Base-by-base conservation (phyloP, 2,329 filamentous ascomycete species). In the Pseudogymnoascus sp. region DNA sequence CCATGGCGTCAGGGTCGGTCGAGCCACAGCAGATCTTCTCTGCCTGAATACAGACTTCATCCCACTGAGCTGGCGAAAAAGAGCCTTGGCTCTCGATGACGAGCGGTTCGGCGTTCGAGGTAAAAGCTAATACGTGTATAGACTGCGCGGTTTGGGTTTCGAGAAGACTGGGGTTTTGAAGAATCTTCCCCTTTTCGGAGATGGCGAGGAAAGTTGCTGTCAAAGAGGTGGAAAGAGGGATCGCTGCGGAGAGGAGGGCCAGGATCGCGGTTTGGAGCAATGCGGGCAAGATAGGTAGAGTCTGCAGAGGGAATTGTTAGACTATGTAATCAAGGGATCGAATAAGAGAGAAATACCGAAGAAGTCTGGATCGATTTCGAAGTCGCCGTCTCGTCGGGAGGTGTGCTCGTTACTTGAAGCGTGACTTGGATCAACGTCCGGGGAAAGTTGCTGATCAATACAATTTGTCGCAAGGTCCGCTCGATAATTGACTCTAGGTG, bases 41-140 rank as follows among this genome's bases (percentile, higher is more conserved):
- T 35, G 88, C 91, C 47, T 79, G 76, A 64, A 86, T 80, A 66
- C 86, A 84, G 15, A 89, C 83, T 44, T 80, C 77, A 61, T 91
- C 84, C 91, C 92, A 97, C 65, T 88, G 86, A 11, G 84, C 80
- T 66, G 89, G 78, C 54, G 84, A 83, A 71, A 97, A 97, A 3
- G 76, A 75, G 0, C 93, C 93, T 68, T 93, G 85, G 69, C 91
- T 96, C 75, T 96, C 89, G 35, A 84, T 86, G 41, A 96, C 75
- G 21, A 97, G 75, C 59, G 96, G 76, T 63, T 90, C 85, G 7
- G 87, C 83, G 59, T 84, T 78, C 1, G 86, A 85, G n/a, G 87
- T 87, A 72, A 94, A 96, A 5, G 86, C 88, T 62, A 97, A 80
- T n/a, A 89, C 90, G 71, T 97, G 93, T 21, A 90, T 76, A 4